Conservation (phyloP, 305 asterid species). For the Plantago rigida region DNA sequence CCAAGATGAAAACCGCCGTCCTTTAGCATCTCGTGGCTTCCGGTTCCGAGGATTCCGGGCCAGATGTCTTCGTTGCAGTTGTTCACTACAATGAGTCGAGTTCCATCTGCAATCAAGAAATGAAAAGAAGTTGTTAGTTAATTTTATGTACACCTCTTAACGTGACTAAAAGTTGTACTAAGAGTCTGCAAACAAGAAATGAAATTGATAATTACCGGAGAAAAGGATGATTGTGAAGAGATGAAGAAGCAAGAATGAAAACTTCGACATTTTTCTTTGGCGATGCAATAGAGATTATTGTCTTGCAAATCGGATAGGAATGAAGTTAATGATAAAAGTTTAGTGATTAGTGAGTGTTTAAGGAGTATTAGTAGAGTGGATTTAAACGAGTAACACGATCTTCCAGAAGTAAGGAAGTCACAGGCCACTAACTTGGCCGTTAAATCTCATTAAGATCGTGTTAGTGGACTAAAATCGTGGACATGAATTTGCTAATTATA, state of each 20-base stretch:
- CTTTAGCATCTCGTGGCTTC: constrained; percentile 44
- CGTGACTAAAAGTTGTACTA: background rate
- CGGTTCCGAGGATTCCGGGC: constrained; percentile 64
- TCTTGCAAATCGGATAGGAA: too few species aligned
- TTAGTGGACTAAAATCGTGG: too few species aligned
- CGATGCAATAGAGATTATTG: too few species aligned
- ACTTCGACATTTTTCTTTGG: constrained; percentile 22
- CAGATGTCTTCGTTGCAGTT: constrained; percentile 59
- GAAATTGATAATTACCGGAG: constrained; percentile 12
- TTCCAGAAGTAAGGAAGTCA: too few species aligned
- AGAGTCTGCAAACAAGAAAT: background rate
- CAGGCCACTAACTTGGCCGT: too few species aligned
- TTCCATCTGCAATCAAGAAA: constrained; percentile 45
- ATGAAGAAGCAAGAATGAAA: constrained; percentile 22
- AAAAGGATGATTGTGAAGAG: constrained; percentile 24
- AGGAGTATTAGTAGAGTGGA: too few species aligned
- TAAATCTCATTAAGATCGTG: too few species aligned
- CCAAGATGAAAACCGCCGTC: constrained; percentile 60
- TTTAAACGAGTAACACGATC: too few species aligned
- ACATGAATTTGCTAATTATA: too few species aligned
- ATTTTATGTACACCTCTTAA: background rate
- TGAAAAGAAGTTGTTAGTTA: background rate
- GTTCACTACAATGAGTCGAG: constrained; percentile 47
- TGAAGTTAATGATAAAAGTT: too few species aligned
- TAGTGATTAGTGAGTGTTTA: too few species aligned